phyloP scores from a whole-genome alignment of 1,284 basidiomycete species.

The Microbotryum lychnidis-dioicae region DNA sequence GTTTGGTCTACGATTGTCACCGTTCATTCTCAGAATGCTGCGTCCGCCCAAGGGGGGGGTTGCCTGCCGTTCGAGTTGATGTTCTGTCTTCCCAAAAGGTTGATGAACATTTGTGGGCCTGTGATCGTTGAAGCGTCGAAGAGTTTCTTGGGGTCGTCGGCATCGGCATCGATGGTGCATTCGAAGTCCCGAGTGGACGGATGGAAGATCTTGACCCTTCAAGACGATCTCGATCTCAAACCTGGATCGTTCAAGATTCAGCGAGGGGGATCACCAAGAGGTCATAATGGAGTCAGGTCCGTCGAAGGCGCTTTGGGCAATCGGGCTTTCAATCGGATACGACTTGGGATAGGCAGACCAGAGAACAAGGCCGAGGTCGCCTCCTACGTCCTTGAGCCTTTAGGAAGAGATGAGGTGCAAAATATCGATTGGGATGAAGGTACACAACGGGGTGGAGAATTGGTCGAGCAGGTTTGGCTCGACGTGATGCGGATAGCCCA shows the following conservation, averaged over 20 bases:
- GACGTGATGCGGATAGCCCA: conserved; percentile 15
- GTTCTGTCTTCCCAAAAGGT: conserved; percentile 15
- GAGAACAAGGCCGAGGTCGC: conserved; percentile 9
- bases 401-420: conserved; percentile 10
- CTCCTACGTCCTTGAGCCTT: conserved; percentile 16
- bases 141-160: conserved; percentile 4
- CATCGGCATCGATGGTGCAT: not conserved
- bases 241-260: conserved; percentile 6
- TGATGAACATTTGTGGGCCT: conserved; percentile 25
- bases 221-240: conserved; percentile 22
- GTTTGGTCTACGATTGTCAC: conserved; percentile 4
- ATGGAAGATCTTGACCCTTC: conserved; percentile 12
- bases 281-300: conserved; percentile 15
- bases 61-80: conserved; percentile 6
- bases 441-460: not conserved
- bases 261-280: conserved; percentile 12
- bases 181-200: too few species aligned
- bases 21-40: not conserved
- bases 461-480: conserved; percentile 9
- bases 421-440: conserved; percentile 13
- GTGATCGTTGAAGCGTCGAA: not conserved
- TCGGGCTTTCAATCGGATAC: conserved; percentile 11
- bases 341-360: conserved; percentile 30
- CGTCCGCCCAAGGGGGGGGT: too few species aligned
- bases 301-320: not conserved